A percentile compares a stretch with the other conserved stretches of the same genome.
Evolutionary conservation across 2,329 filamentous ascomycete species (phyloP).

Genomic region (Pyricularia sp.): DNA sequence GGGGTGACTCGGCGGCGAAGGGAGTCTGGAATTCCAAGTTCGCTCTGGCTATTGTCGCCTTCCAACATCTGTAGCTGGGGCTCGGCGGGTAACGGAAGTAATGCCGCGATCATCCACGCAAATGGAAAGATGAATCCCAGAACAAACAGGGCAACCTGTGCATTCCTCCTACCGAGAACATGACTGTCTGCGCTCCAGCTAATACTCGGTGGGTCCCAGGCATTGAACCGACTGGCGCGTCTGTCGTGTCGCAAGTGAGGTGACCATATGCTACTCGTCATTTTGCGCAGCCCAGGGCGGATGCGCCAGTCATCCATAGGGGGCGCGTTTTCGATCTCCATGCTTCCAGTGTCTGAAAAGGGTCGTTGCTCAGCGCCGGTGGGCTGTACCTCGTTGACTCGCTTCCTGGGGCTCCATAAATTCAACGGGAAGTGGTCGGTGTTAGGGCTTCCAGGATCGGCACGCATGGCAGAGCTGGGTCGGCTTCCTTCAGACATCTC

Average conservation of each 20-base stretch:
- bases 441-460: slow-evolving; percentile 36
- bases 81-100: slow-evolving; percentile 55
- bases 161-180: slow-evolving; percentile 53
- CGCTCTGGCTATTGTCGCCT: slow-evolving; percentile 24
- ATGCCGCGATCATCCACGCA: slow-evolving; percentile 68
- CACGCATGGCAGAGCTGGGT: slow-evolving; percentile 27
- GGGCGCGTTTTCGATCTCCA: slow-evolving; percentile 29
- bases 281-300: slow-evolving; percentile 26
- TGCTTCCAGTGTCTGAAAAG: slow-evolving; percentile 21
- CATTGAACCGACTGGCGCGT: slow-evolving; percentile 41
- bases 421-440: slow-evolving; percentile 32
- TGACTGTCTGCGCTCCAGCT: slow-evolving; percentile 46
- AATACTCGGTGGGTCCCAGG: slow-evolving; percentile 63
- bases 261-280: slow-evolving; percentile 54
- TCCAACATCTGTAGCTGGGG: slow-evolving; percentile 40
- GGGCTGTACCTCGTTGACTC: slow-evolving; percentile 24
- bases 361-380: slow-evolving; percentile 11
- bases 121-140: slow-evolving; percentile 68
- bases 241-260: slow-evolving; percentile 57
- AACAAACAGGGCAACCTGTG: slow-evolving; percentile 63
- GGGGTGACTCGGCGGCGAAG: slow-evolving; percentile 20
- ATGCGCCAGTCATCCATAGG: slow-evolving; percentile 12
- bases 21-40: slow-evolving; percentile 23
- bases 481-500: slow-evolving; percentile 35
- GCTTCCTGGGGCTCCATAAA: slow-evolving; percentile 32